Evolutionary conservation across 768 basidiomycete genomes (phyloP).

Genomic region (Peribolospora kevripleyi): DNA sequence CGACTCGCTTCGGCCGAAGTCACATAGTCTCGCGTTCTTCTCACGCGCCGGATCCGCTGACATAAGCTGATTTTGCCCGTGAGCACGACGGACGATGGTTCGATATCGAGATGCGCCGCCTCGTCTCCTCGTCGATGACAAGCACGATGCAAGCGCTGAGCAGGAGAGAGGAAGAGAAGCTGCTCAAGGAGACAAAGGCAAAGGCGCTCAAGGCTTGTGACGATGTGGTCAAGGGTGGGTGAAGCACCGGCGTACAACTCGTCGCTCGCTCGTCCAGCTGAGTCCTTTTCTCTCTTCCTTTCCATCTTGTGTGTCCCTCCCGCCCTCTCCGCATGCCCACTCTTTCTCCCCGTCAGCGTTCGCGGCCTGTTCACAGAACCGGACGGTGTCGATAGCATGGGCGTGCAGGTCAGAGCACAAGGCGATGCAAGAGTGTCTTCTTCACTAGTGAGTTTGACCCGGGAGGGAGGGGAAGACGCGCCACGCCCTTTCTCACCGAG

Average conservation of each 20-base stretch:
- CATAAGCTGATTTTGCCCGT: too few species aligned
- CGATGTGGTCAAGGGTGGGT: conserved; percentile 41
- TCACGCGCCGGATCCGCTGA: too few species aligned
- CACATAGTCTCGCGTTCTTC: too few species aligned
- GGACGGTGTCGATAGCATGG: conserved; percentile 67
- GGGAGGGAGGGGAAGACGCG: too few species aligned
- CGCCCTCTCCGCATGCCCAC: neutral
- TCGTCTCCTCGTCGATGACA: too few species aligned
- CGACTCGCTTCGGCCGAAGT: too few species aligned
- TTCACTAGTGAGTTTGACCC: conserved; percentile 36
- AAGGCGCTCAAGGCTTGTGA: conserved; percentile 59
- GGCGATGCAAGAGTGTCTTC: conserved; percentile 50
- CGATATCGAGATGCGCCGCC: too few species aligned
- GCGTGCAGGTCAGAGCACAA: conserved; percentile 46
- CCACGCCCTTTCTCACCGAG: too few species aligned
- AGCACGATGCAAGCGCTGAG: too few species aligned
- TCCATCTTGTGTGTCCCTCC: neutral
- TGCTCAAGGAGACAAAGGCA: conserved; percentile 57
- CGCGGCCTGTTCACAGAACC: conserved; percentile 55
- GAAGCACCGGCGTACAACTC: neutral
- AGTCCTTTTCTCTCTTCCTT: neutral
- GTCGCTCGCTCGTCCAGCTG: neutral
- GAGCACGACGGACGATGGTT: too few species aligned
- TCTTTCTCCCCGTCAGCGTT: conserved; percentile 32
- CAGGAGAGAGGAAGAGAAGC: conserved; percentile 35